Conservation (phyloP, 164 flowering plant species). For the Cinnamomum micranthum region DNA sequence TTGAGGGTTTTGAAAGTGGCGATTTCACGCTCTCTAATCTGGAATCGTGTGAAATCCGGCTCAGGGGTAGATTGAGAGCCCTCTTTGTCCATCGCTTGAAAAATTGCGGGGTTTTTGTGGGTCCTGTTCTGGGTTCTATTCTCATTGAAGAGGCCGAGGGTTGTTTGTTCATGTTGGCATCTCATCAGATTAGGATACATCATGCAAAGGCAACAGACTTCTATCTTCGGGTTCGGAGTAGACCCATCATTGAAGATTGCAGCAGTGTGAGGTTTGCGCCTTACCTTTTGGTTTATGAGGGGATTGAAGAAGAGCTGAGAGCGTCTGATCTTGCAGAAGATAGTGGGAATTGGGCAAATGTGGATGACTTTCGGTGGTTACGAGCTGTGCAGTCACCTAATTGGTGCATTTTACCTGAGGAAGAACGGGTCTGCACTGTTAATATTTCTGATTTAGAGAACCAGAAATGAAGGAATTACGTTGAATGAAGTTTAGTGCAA, state of each 20-base stretch:
- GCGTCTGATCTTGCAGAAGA: constrained; percentile 68
- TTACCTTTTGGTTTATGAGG: constrained; percentile 57
- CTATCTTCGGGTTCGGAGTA: constrained; percentile 75
- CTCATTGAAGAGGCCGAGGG: constrained; percentile 74
- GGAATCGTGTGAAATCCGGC: constrained; percentile 57
- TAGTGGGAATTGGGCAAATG: constrained; percentile 80
- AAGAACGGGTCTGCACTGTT: constrained; percentile 44
- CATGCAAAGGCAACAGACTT: constrained; percentile 59
- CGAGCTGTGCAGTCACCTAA: constrained; percentile 84
- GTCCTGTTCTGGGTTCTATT: constrained; percentile 76
- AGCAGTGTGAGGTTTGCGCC: constrained; percentile 78
- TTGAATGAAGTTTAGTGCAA: too few relatives aligned
- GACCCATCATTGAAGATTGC: constrained; percentile 84
- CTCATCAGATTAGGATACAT: constrained; percentile 92
- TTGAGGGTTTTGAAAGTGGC: constrained; percentile 41
- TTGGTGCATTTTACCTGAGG: constrained; percentile 78
- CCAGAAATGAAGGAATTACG: neutral
- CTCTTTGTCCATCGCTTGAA: constrained; percentile 55
- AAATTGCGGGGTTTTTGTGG: constrained; percentile 61
- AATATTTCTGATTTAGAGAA: constrained; percentile 24
- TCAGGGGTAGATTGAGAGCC: constrained; percentile 56
- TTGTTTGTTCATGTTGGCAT: constrained; percentile 70
- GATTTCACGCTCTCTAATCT: constrained; percentile 74
- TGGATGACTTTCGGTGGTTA: constrained; percentile 92
- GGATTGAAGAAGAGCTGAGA: constrained; percentile 59